These are phyloP conservation scores for Globisporangium nodosum DNA, from an alignment of 352 stramenopile species.

Conservation along the genomic window DNA sequence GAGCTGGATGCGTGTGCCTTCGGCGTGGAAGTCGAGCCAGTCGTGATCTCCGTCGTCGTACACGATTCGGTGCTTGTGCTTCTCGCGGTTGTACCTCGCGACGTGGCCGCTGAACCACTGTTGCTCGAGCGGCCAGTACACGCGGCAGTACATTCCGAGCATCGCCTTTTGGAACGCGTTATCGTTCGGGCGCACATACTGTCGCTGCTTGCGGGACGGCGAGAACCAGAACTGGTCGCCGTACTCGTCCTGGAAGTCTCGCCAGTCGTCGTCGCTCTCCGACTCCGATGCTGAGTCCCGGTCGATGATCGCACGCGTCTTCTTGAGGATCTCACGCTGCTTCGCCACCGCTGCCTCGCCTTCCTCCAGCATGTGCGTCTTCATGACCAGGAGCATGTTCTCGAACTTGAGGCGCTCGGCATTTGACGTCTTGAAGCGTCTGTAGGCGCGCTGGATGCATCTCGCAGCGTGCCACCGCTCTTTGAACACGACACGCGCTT, in stretches of 20 bases:
- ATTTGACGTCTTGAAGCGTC: constrained; percentile 34
- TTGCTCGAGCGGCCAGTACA: constrained; percentile 73
- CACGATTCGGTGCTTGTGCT: constrained; percentile 61
- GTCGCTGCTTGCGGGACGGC: constrained; percentile 48
- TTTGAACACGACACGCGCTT: constrained; percentile 27
- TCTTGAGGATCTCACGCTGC: constrained; percentile 43
- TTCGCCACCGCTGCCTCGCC: constrained; percentile 29
- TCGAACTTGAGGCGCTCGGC: constrained; percentile 38
- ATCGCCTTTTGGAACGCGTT: constrained; percentile 41
- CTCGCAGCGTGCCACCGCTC: constrained; percentile 31
- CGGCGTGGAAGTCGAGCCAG: constrained; percentile 42
- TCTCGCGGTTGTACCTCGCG: constrained; percentile 45
- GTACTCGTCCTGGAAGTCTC: constrained; percentile 55
- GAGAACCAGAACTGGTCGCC: constrained; percentile 80
- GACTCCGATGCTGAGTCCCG: constrained; percentile 68
- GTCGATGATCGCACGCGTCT: constrained; percentile 37
- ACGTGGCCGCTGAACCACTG: constrained; percentile 66
- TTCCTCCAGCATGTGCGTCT: constrained; percentile 43
- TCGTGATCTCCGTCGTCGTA: constrained; percentile 80
- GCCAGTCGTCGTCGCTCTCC: constrained; percentile 77
- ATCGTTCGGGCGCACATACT: constrained; percentile 67
- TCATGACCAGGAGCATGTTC: constrained; percentile 43
- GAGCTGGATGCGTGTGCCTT: constrained; percentile 51
- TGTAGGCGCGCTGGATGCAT: constrained; percentile 52
- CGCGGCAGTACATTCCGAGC: constrained; percentile 53